Evolutionary conservation across 768 basidiomycete genomes (phyloP), one percentile per base, ranked within the genome.

Genomic region (Clathrus columnatus): DNA sequence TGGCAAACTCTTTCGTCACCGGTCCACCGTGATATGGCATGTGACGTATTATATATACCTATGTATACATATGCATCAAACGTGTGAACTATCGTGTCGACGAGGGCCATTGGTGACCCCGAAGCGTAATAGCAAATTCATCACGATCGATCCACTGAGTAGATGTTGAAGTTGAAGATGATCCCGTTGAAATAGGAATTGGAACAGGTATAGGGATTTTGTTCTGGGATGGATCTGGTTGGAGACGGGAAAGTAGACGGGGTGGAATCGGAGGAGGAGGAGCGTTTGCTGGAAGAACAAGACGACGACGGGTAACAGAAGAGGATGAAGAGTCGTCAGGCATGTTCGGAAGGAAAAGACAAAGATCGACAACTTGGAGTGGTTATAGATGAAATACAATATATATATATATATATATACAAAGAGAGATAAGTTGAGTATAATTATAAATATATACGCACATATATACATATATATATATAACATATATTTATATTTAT

Each of bases 231-330:
- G 32, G 8, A n/a, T 36, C 36, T n/a, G 36, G 32, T 7, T 20
- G 32, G 10, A 52, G 1, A 43, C 51, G 51, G 23, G 51, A 52
- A 5, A 52, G 29, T 4, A 52, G 30, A 43, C 51, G 51, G 16
- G 51, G 51, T 6, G 51, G 51, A 18, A 52, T 52, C 8, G 51
- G 36, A 4, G 51, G 51, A n/a, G 51, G 51, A 1, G 51, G 51
- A 23, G 21, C 21, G 7, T 52, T 51, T 7, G 50, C 18, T 20
- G 51, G 51, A n/a, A 52, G 51, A 21, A 52, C n/a, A 16, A 52
- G 30, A 8, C 51, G 51, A 23, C 32, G 29, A 41, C 32, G 7
- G 16, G 30, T 21, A n/a, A n/a, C n/a, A n/a, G n/a, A n/a, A 23
- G 51, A 41, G 26, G 51, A 21, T 24, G 27, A 7, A 27, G 51